phyloP scores from a whole-genome alignment of 306 rosid species.

The Pyrus bretschneideri region DNA sequence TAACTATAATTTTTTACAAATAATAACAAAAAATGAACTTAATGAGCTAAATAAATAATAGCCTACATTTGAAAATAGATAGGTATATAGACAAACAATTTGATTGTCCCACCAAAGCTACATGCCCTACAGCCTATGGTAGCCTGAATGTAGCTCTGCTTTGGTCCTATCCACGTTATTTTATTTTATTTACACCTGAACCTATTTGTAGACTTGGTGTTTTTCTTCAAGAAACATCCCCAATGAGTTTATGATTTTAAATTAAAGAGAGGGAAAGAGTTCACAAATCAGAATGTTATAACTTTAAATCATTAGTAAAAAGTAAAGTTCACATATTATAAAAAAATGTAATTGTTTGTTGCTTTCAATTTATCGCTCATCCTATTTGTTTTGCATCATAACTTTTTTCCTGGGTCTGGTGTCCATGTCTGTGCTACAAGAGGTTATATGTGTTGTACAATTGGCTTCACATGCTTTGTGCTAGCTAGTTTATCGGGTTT shows the following conservation, averaged over 20 bases:
- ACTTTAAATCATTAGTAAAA: not conserved
- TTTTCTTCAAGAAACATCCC: not conserved
- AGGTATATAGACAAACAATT: too few relatives aligned
- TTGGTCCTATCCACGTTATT: too few relatives aligned
- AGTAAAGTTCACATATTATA: not conserved
- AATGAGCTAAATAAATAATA: too few relatives aligned
- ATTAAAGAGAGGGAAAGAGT: not conserved
- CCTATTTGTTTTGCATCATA: not conserved
- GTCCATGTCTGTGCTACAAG: not conserved
- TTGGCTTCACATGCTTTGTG: not conserved
- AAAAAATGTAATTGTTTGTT: not conserved
- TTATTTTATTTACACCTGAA: not conserved
- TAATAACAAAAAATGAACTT: too few relatives aligned
- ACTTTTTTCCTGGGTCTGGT: not conserved
- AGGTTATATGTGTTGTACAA: not conserved
- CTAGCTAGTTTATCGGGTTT: slow-evolving; percentile 10
- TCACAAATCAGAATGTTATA: not conserved
- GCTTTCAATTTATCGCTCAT: not conserved
- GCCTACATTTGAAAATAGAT: too few relatives aligned
- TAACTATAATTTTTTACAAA: too few relatives aligned
- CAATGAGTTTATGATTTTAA: not conserved
- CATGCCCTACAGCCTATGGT: too few relatives aligned
- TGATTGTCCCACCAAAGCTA: too few relatives aligned
- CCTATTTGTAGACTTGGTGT: not conserved
- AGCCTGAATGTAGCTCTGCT: too few relatives aligned